Evolutionary conservation across 208 protist species (phyloP), one percentile per base, ranked within the genome.

Genomic region (Naegleria lovaniensis): DNA sequence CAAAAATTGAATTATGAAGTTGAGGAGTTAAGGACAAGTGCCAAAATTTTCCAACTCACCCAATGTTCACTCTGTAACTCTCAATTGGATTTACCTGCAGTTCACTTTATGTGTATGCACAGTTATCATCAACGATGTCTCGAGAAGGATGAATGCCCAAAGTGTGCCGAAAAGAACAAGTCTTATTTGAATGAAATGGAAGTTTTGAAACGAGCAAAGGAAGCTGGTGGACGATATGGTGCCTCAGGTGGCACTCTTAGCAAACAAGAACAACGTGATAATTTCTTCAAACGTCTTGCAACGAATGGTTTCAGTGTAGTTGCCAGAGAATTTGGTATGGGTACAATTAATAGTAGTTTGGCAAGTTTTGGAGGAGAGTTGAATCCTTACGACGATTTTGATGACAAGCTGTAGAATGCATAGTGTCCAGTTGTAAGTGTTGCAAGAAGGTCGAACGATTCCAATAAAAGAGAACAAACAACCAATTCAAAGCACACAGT

Each of bases 101-200:
- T 99, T 83, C 97, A 99, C 90, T 98, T 99, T 91, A 89, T 98
- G 75, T 99, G 97, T 93, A 92, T 92, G 90, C 97, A 99, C 93
- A 96, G 95, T 48, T 98, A 98, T 93, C 97, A 98, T 91, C 94
- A 96, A 85, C 92, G 95, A 85, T 99, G 97, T 92, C 83, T 85
- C 0, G 92, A 92, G 85, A 91, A 92, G 58, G 93, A 94, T 51
- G 95, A 95, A 59, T 97, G 96, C 89, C 94, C 93, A 25, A 41
- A 92, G 29, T 97, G 96, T 91, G 91, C 91, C 0, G 87, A 87
- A 38, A 91, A 91, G 51, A 95, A 95, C 48, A 91, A 92, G 40
- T 92, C 94, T 91, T 90, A 95, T 41, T 48, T 94, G 15, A 94
- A 96, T 13, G 94, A 95, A 87, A 94, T 95, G 52, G 90, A 92